Evolutionary conservation across 148 eudicot species (phyloP), one percentile per base, ranked within the genome.

Genomic region (Drosera capensis): DNA sequence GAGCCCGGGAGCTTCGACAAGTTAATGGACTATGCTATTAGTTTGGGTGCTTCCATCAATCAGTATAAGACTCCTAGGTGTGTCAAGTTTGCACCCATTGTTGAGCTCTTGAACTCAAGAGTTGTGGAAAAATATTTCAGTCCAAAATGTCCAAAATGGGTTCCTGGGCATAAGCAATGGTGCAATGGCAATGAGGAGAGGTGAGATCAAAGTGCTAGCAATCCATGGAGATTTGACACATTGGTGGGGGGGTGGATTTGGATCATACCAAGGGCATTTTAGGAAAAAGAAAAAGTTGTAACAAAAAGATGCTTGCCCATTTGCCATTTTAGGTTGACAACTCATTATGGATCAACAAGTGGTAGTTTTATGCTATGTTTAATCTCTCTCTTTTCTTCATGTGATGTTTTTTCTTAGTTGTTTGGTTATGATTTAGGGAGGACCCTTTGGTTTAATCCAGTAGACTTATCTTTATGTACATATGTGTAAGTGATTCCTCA

Each of bases 51-150:
- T 2, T 90, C 97, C 0, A 84, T 90, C 9, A 84, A 90, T 41
- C 97, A 90, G 72, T 90, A 90, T 39, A 90, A 90, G 59, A 70
- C 97, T 1, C 97, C 97, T 6, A 43, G 97, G 56, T 90, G 97
- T 46, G 93, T 90, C 7, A 90, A 84, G 25, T 90, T 57, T 51
- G 79, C 73, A 3, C 97, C 97, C 12, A 80, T 90, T 45, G 75
- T 90, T 3, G 80, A 90, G 73, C 63, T 90, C 21, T 43, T 90
- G 55, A 76, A 84, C 57, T 73, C 87, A 0, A 78, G 80, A 65
- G 78, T 84, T 9, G 75, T 54, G 51, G 49, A 58, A 0, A 65
- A 45, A 40, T 80, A 73, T 47, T 68, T 74, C 21, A 90, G 97
- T 45, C 97, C 97, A 0, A 90, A 80, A 54, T 80, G 97, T 46